Conservation (phyloP, 2,329 filamentous ascomycete species). For the Aspergillus sp. region DNA sequence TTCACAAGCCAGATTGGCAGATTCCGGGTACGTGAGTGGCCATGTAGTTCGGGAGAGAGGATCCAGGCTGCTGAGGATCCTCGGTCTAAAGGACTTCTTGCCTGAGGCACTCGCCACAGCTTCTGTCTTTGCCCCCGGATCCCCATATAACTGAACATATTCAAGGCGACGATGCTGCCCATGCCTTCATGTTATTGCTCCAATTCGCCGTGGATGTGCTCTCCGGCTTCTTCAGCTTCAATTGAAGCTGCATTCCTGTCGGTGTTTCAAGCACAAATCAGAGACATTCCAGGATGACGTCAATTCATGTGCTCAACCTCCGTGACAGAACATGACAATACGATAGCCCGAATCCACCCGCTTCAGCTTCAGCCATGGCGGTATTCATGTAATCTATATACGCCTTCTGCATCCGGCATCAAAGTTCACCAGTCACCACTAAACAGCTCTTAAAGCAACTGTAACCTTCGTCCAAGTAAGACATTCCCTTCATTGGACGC, state of each 20-base stretch:
- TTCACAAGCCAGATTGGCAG: conserved; percentile 29
- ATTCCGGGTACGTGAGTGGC: conserved; percentile 27
- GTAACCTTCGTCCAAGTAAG: not conserved
- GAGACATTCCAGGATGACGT: conserved; percentile 10
- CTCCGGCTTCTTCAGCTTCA: not conserved
- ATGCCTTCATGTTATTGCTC: not conserved
- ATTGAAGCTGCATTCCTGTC: not conserved
- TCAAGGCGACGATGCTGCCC: not conserved
- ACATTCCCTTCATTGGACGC: not conserved
- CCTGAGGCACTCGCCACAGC: conserved; percentile 11
- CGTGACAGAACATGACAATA: conserved; percentile 18
- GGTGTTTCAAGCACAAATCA: not conserved
- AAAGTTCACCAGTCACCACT: not conserved
- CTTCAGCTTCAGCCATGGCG: not conserved
- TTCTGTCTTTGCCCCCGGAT: not conserved
- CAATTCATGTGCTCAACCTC: conserved; percentile 12
- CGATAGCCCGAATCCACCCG: not conserved
- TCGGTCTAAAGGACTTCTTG: conserved; percentile 37
- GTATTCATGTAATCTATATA: not conserved
- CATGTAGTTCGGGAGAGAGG: conserved; percentile 38
- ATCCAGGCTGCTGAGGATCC: conserved; percentile 34
- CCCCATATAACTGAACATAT: not conserved
- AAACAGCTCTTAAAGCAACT: not conserved
- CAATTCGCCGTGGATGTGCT: not conserved
- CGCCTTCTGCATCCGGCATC: not conserved